phyloP scores from a whole-genome alignment of 2,329 filamentous ascomycete species.

The Penicillium sp. region DNA sequence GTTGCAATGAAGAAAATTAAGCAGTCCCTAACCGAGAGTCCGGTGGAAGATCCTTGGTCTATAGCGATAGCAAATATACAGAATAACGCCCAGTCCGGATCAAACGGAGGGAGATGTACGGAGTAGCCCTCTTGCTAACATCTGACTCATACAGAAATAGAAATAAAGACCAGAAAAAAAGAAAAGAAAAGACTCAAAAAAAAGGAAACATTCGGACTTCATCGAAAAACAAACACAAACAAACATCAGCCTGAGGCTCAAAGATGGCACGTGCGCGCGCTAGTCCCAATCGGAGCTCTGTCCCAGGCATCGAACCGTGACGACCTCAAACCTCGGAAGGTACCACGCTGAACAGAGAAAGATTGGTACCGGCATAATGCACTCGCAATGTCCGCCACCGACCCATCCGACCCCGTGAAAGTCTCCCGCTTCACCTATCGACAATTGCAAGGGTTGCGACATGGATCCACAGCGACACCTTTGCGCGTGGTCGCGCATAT shows the following conservation, averaged over 20 bases:
- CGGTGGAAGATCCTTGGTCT: not conserved
- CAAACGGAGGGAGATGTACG: no score
- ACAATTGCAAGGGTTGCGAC: conserved; percentile 73
- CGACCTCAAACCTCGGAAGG: not conserved
- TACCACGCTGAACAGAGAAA: not conserved
- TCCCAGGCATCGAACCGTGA: conserved; percentile 19
- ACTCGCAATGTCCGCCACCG: conserved; percentile 46
- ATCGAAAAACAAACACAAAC: not conserved
- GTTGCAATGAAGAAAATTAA: conserved; percentile 4
- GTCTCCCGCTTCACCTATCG: conserved; percentile 80
- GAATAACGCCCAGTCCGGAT: no score
- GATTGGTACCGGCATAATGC: conserved; percentile 19
- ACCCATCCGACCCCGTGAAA: conserved; percentile 32
- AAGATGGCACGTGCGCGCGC: conserved; percentile 13
- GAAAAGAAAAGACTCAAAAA: not conserved
- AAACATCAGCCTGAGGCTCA: conserved; percentile 12
- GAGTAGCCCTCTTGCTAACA: no score
- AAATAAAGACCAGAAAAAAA: not conserved
- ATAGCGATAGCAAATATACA: not conserved
- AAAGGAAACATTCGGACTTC: not conserved
- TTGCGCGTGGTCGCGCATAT: conserved; percentile 87
- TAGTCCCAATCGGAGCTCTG: conserved; percentile 13
- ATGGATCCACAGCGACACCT: conserved; percentile 70
- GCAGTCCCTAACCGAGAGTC: not conserved
- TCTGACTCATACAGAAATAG: no score